Evolutionary conservation across 306 rosid genomes (phyloP).

Genomic region (Inga oerstediana): DNA sequence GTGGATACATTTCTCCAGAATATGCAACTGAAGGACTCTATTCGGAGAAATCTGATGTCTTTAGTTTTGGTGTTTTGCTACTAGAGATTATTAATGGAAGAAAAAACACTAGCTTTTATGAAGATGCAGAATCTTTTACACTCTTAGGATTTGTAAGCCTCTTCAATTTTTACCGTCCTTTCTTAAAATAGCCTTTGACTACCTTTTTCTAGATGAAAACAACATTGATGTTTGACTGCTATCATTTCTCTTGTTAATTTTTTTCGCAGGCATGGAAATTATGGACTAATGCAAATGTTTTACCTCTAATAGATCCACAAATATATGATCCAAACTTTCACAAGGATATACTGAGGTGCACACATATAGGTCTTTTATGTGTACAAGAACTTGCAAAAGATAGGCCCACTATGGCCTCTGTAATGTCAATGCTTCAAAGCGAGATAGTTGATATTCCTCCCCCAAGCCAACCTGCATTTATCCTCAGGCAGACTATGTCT

Average conservation of each 20-base stretch:
- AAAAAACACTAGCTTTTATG: no score
- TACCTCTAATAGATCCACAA: conserved; percentile 22
- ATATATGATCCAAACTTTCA: background rate
- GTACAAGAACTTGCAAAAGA: no score
- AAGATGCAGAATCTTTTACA: no score
- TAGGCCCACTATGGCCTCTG: no score
- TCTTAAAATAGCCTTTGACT: background rate
- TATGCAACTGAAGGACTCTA: conserved; percentile 26
- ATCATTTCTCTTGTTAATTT: background rate
- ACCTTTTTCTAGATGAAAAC: no score
- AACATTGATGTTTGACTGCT: background rate
- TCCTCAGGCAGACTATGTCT: no score
- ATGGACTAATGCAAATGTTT: background rate
- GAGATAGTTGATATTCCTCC: no score
- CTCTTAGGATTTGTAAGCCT: no score
- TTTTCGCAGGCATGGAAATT: conserved; percentile 18
- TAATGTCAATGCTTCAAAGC: no score
- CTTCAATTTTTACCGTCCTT: background rate
- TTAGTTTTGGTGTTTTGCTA: conserved; percentile 21
- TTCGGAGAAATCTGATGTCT: conserved; percentile 40
- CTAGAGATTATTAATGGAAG: conserved; percentile 19
- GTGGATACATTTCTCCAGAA: conserved; percentile 38
- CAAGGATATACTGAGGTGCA: background rate
- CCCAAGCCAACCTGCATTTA: no score
- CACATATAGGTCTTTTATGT: no score